Base-by-base conservation (phyloP, 2,329 filamentous ascomycete genomes). In the Pseudogymnoascus sp. region DNA sequence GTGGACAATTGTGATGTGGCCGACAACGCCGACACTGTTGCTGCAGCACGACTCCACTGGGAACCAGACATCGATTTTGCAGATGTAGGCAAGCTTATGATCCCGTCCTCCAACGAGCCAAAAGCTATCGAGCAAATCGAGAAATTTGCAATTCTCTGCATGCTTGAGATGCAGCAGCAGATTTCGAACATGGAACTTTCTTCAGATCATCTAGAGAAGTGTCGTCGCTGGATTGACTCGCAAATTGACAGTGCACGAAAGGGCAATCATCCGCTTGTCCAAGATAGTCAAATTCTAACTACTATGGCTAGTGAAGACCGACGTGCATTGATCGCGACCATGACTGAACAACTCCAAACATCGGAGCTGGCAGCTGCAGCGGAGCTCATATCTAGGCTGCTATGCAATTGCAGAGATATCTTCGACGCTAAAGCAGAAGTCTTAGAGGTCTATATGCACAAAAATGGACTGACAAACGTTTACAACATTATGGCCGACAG, bases 31-130 rank as follows among this genome's bases (percentile, higher is more conserved):
- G 61, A 66, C 39, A 48, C 59, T 3, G 60, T 63, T 58, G 63
- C 65, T 13, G 65, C 63, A 42, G 42, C 63, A n/a, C 15, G 39
- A 15, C 10, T 67, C 4, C 60, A 66, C 10, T 67, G 66, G 66
- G 60, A 63, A 35, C 59, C 61, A 7, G 64, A 68, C 58, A 48
- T 67, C 12, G 64, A 63, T 27, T 41, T 67, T 58, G 62, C 60
- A 42, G 33, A 61, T 61, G 3, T 36, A 51, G 41, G 13, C 61
- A 31, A 58, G 61, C 35, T 67, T 61, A 33, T 62, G 31, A 38
- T 17, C 25, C 60, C 60, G 9, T 60, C 55, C n/a, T 58, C 59
- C 48, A 38, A 44, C 61, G 42, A 62, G 48, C 25, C n/a, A 27
- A 36, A 48, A 13, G n/a, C 41, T 13, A 58, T 38, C 13, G 25